Evolutionary conservation across 441 rosid species (phyloP), one percentile per base, ranked within the genome.

Genomic region (Jatropha podagrica): DNA sequence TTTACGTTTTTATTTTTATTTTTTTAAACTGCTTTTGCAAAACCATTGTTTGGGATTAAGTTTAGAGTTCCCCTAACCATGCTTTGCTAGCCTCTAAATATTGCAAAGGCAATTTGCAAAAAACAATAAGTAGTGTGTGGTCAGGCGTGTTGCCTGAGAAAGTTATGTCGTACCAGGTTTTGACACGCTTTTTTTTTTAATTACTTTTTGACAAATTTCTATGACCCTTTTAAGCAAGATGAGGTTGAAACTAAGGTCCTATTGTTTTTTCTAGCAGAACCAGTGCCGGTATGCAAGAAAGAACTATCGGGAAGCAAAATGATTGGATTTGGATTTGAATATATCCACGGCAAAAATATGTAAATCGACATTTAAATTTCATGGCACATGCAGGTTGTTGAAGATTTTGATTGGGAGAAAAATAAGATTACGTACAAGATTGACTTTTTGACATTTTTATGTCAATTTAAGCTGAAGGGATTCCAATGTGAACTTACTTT

Each of bases 391-490:
- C 91, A 96, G 99, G 86, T 92, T 79, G 83, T 94, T 26, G 89
- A 97, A 74, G 97, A 92, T 73, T 96, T 89, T 81, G 97, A 96
- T 84, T 96, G 99, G 99, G 94, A 88, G 68, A n/a, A 91, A 44
- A 97, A 96, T 67, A 91, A 91, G 67, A 82, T 90, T 78, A 96
- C 89, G 99, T 96, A 83, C 71, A 81, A 62, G 62, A 69, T 81
- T n/a, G 44, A 76, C 77, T 44, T 75, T 79, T 55, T 72, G 60
- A 56, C 9, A 3, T n/a, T 68, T 72, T 3, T 55, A 27, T 68
- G 46, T 49, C 48, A 17, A 65, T 54, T 63, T 61, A 37, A 52
- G 61, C 2, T 69, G 56, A 56, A 46, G 54, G 27, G 8, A 48
- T 38, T 61, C 59, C 5, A 13, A 60, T 66, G 63, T 72, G 60